A percentile compares a stretch with the other conserved stretches of the same genome.
phyloP scores from a whole-genome alignment of 2,329 filamentous ascomycete species.

The Byssochlamys sp. region DNA sequence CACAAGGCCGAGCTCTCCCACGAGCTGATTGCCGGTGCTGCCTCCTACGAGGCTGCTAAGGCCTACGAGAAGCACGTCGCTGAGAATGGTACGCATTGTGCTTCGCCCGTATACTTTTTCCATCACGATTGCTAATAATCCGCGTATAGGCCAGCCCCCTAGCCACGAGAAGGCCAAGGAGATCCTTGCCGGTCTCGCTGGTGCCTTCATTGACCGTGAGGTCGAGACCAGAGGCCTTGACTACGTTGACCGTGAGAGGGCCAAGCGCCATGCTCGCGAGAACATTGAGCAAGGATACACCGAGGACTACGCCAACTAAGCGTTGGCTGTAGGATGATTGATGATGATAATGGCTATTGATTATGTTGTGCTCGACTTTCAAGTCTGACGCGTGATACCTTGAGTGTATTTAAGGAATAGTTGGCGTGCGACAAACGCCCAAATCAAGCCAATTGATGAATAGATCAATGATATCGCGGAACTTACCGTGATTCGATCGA shows the following conservation, averaged over 20 bases:
- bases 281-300: constrained; percentile 18
- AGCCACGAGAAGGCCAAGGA: constrained; percentile 68
- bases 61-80: constrained; percentile 66
- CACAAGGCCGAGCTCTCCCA: constrained; percentile 59
- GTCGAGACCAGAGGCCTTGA: constrained; percentile 58
- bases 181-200: constrained; percentile 63
- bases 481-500: neutral
- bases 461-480: neutral
- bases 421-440: neutral
- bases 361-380: no score
- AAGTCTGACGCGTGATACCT: neutral
- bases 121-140: neutral
- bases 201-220: constrained; percentile 66
- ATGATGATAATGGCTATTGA: neutral
- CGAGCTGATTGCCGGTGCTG: constrained; percentile 66
- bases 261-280: constrained; percentile 49
- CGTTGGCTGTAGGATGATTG: neutral
- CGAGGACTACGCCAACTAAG: neutral
- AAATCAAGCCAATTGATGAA: neutral
- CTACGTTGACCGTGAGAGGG: constrained; percentile 49
- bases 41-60: constrained; percentile 71
- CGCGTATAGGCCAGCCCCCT: constrained; percentile 53
- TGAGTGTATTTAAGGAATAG: neutral
- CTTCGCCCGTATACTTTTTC: neutral
- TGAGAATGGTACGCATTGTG: constrained; percentile 47